Evolutionary conservation across 306 rosid species (phyloP), one percentile per base, ranked within the genome.

Genomic region (Cicer chorassanicum): DNA sequence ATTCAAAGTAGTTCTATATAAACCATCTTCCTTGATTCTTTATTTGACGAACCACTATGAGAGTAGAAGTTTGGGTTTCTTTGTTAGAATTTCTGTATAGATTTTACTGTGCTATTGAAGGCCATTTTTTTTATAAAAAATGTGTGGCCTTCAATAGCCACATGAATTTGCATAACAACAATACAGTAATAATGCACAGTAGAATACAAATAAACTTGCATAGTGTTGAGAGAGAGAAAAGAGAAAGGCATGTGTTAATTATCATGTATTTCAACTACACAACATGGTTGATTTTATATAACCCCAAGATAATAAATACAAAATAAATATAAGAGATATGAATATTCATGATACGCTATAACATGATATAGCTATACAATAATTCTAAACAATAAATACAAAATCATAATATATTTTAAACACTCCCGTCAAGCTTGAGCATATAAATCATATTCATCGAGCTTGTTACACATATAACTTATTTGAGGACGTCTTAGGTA

Each of bases 161-260:
- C 46, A 55, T 55, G 80, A 39, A 73, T 84, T 50, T 73, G 38
- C 14, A 12, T 24, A 64, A 72, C 75, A 67, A 78, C 29, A 70
- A 56, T 50, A 7, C 49, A 24, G 29, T 49, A 50, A 55, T 44
- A 51, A 48, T 40, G 8, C 34, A 53, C 68, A 43, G 56, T 24
- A 57, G 40, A 71, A 64, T 80, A 48, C 73, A 18, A 50, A 68
- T 68, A 61, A 50, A 61, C 74, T 62, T 40, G 41, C 55, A 18
- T 68, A 45, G 42, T 24, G 40, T 57, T 57, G 64, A 57, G 62
- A 55, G 64, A 57, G 40, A 29, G 36, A 57, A 57, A 57, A 24
- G n/a, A 57, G 7, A 21, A 24, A 29, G 36, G 24, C 64, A 57
- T 11, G 21, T 57, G 41, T 24, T 57, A 15, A 10, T 21, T 13